phyloP scores from a whole-genome alignment of 306 rosid species.

The Myrica gale region DNA sequence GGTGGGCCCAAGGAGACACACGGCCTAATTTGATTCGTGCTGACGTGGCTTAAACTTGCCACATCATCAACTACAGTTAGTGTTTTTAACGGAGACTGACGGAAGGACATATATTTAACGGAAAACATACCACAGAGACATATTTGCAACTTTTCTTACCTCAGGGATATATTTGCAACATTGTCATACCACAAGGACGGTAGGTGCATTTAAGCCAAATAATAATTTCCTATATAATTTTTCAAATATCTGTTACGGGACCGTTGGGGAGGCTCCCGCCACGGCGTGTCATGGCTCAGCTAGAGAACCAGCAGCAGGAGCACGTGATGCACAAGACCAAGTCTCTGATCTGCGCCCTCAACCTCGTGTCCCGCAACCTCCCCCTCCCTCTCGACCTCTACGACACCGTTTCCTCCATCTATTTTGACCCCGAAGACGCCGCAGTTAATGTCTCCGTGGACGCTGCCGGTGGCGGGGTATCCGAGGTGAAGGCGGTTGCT shows the following conservation, averaged over 20 bases:
- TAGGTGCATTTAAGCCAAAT: too few relatives aligned
- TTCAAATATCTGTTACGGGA: conserved; percentile 45
- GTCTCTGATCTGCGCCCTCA: conserved; percentile 83
- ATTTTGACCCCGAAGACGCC: conserved; percentile 13
- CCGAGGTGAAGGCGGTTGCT: conserved; percentile 5
- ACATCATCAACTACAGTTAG: too few relatives aligned
- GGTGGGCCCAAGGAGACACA: too few relatives aligned
- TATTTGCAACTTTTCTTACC: too few relatives aligned
- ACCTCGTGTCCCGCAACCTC: conserved; percentile 85
- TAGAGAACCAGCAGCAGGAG: conserved; percentile 28
- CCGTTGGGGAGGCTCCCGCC: conserved; percentile 72
- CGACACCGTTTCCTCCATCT: conserved; percentile 73
- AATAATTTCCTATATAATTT: conserved; percentile 8
- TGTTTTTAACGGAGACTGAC: too few relatives aligned
- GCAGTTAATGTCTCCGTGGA: background rate
- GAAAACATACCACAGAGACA: too few relatives aligned
- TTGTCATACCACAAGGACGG: too few relatives aligned
- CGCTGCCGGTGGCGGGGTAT: background rate
- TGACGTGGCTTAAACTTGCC: too few relatives aligned
- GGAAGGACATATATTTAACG: too few relatives aligned
- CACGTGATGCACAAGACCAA: conserved; percentile 41
- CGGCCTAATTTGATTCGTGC: too few relatives aligned
- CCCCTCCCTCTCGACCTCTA: conserved; percentile 81
- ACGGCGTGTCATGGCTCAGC: conserved; percentile 58
- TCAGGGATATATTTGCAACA: too few relatives aligned